Evolutionary conservation across 2,329 filamentous ascomycete species (phyloP), one percentile per base, ranked within the genome.

Genomic region (Ambrosiella cleistominuta): DNA sequence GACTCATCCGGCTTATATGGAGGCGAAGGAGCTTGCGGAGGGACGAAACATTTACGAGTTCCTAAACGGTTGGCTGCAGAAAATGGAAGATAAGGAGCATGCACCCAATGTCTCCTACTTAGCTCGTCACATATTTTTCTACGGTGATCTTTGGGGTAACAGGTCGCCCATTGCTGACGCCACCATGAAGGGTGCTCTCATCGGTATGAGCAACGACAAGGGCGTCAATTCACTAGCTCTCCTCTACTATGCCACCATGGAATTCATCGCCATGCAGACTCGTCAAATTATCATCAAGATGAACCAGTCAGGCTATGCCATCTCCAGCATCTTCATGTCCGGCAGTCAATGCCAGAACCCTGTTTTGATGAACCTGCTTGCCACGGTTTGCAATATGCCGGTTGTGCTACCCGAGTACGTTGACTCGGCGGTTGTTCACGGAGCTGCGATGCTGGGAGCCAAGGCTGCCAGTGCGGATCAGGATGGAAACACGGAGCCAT

Each of bases 241-340:
- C 19, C 84, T 90, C 72, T 98, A 98, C 74, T 97, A 96, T 67
- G 88, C 82, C 27, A 94, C 91, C 2, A 88, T 98, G 81, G 93
- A 98, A 72, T 97, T 97, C 71, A 97, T 98, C 65, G 90, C 93
- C 37, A 80, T 97, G 69, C 93, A 98, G 71, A 98, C 93, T 0
- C 83, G 87, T 60, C 93, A 98, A 70, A 98, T 98, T 65, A 79
- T 98, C 63, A 85, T 94, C 66, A 80, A 85, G 40, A 96, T 98
- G 90, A 98, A 97, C 75, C 75, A 79, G 52, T 76, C 88, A 1
- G 93, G 93, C 8, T 93, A 98, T 72, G 75, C 79, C 64, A 90
- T 98, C 69, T 82, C 78, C 54, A 91, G 85, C 62, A 95, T 98
- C 71, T 98, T 97, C 80, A 97, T 98, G 93, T 95, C 88, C 3